A percentile compares a stretch with the other conserved stretches of the same genome.
phyloP scores from a whole-genome alignment of 306 rosid genomes.

The Trifolium subterraneum region DNA sequence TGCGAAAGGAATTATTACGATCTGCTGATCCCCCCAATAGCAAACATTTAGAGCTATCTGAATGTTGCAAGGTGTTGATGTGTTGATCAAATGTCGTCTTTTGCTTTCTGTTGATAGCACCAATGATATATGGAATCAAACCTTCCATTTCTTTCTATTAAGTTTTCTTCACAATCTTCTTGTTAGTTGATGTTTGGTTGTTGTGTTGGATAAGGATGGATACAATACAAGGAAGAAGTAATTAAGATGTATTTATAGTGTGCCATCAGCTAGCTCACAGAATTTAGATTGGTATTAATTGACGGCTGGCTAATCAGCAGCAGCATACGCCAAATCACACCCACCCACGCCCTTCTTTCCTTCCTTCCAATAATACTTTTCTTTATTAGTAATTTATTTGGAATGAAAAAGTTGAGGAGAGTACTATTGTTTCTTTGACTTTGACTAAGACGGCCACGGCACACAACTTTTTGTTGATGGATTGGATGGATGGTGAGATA shows the following conservation, averaged over 20 bases:
- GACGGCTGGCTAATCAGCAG: neutral
- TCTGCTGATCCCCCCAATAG: neutral
- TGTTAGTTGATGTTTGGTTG: neutral
- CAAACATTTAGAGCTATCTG: neutral
- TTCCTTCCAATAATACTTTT: too few relatives aligned
- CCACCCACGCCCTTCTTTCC: too few relatives aligned
- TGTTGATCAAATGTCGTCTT: neutral
- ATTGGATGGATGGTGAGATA: too few relatives aligned
- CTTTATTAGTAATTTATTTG: too few relatives aligned
- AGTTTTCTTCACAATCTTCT: neutral
- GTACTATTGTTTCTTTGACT: neutral
- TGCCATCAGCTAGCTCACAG: neutral
- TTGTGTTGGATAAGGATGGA: neutral
- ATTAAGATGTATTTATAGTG: neutral
- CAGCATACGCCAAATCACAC: too few relatives aligned
- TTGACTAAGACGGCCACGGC: neutral
- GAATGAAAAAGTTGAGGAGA: too few relatives aligned
- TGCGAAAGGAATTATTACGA: neutral
- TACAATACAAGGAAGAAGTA: too few relatives aligned
- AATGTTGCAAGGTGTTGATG: neutral
- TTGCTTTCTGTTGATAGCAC: slow-evolving; percentile 16
- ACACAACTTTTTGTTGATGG: neutral
- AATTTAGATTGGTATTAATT: neutral
- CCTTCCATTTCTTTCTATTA: slow-evolving; percentile 9
- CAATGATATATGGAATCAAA: slow-evolving; percentile 25